phyloP scores from a whole-genome alignment of 139 green algal genomes.

The Haematococcus lacustris region DNA sequence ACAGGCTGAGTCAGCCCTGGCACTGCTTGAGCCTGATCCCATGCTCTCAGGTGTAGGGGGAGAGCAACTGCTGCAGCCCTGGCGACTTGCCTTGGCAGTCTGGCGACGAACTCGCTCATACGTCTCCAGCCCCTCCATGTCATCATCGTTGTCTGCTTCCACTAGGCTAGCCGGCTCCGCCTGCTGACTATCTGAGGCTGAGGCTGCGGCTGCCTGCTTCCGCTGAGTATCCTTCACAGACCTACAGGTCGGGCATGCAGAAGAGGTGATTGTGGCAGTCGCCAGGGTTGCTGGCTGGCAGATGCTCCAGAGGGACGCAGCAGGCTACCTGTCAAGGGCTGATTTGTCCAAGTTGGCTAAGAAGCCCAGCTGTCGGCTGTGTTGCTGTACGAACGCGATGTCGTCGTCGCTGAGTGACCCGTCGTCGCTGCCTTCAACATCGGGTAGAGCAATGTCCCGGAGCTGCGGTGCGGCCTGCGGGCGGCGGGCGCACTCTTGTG shows the following conservation, averaged over 20 bases:
- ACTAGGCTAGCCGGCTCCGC: background rate
- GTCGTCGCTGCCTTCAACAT: constrained; percentile 12
- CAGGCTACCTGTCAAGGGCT: constrained; percentile 31
- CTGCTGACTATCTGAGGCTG: background rate
- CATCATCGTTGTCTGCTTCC: constrained; percentile 8
- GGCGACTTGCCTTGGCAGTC: constrained; percentile 12
- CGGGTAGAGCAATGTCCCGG: constrained; percentile 13
- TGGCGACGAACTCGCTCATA: constrained; percentile 8
- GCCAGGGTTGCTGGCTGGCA: background rate
- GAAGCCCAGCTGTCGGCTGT: constrained; percentile 33
- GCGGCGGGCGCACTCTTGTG: too few relatives aligned
- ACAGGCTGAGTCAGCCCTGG: background rate
- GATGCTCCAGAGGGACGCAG: background rate
- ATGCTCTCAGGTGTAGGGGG: too few relatives aligned
- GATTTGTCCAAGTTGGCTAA: constrained; percentile 29
- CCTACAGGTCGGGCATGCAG: background rate
- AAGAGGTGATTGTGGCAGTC: background rate
- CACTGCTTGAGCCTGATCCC: background rate
- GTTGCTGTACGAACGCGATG: constrained; percentile 48
- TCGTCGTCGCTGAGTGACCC: constrained; percentile 50
- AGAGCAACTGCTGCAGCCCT: too few relatives aligned
- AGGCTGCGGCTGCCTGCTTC: constrained; percentile 1
- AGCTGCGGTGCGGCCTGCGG: too few relatives aligned
- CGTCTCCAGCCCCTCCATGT: background rate
- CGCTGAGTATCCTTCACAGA: constrained; percentile 15